Percentiles rank a stretch among this genome's conserved stretches.
Evolutionary conservation across 176 grass and related monocot species (phyloP).

Genomic region (Zea mays): Zm-B73-REFERENCE-NAM-5.0 NC_050100.1:98555001-98555500

Average conservation of each 20-base stretch:
- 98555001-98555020: not conserved
- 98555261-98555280: not conserved
- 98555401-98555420: slow-evolving; percentile 76
- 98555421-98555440: slow-evolving; percentile 89
- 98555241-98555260: not conserved
- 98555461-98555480: slow-evolving; percentile 89
- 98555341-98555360: not conserved
- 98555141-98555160: too few relatives aligned
- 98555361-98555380: slow-evolving; percentile 92
- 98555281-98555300: not conserved
- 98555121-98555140: too few relatives aligned
- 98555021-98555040: not conserved
- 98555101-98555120: too few relatives aligned
- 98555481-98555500: slow-evolving; percentile 62
- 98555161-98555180: not conserved
- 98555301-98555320: not conserved
- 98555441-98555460: slow-evolving; percentile 72
- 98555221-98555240: not conserved
- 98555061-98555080: too few relatives aligned
- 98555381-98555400: slow-evolving; percentile 82
- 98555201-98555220: not conserved
- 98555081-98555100: too few relatives aligned
- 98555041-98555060: too few relatives aligned
- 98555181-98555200: not conserved
- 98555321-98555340: not conserved